Evolutionary conservation across 1,284 basidiomycete species (phyloP).

Genomic region (Ustilago loliicola): DNA sequence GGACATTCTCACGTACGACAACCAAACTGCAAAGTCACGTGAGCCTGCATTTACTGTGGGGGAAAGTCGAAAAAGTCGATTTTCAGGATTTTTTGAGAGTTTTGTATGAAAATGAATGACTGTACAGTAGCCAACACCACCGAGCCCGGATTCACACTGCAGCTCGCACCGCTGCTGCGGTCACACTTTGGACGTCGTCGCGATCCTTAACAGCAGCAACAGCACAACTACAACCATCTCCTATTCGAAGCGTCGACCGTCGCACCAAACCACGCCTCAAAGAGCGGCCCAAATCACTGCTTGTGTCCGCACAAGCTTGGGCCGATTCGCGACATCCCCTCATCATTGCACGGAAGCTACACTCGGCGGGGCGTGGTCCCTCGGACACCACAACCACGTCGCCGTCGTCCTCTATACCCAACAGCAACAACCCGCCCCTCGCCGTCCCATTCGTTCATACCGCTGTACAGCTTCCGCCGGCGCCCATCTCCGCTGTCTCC

Average conservation of each 20-base stretch:
- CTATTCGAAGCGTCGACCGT: background rate
- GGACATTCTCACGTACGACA: conserved; percentile 1
- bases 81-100: background rate
- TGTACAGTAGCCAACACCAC: background rate
- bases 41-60: conserved; percentile 5
- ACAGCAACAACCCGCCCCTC: background rate
- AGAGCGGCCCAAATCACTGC: conserved; percentile 33
- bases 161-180: conserved; percentile 20
- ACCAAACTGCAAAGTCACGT: conserved; percentile 2
- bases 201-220: conserved; percentile 1
- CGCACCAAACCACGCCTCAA: conserved; percentile 8
- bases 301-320: conserved; percentile 51
- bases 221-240: conserved; percentile 15
- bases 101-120: background rate
- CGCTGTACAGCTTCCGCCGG: conserved; percentile 18
- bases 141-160: background rate
- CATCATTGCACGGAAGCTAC: conserved; percentile 53
- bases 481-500: conserved; percentile 11
- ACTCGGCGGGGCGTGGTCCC: conserved; percentile 43
- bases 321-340: conserved; percentile 29
- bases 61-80: conserved; percentile 1
- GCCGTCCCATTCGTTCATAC: conserved; percentile 4
- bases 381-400: conserved; percentile 36
- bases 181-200: conserved; percentile 11
- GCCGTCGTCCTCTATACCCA: conserved; percentile 13